phyloP scores from a whole-genome alignment of 2,329 filamentous ascomycete genomes.

The Periglandula ipomoeae region DNA sequence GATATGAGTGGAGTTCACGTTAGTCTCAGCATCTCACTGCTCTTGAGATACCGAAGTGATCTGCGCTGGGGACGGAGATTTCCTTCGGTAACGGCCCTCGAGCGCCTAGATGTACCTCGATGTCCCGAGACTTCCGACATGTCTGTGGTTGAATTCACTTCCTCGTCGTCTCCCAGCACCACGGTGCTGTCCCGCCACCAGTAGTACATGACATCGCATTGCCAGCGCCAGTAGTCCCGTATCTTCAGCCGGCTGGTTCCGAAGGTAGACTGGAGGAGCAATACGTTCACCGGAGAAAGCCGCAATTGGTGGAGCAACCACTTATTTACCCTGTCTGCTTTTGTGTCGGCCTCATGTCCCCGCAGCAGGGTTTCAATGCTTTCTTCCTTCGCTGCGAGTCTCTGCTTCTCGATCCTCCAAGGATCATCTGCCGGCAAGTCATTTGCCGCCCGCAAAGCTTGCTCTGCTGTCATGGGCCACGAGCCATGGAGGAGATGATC shows the following conservation, averaged over 20 bases:
- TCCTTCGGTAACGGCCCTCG: conserved; percentile 16
- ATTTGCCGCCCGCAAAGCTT: conserved; percentile 30
- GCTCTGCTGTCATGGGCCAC: conserved; percentile 30
- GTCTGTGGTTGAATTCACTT: conserved; percentile 13
- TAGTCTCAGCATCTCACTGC: conserved; percentile 10
- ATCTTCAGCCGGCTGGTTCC: conserved; percentile 20
- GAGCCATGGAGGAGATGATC: conserved; percentile 30
- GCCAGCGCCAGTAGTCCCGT: conserved; percentile 25
- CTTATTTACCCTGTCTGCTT: conserved; percentile 36
- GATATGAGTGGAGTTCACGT: too few relatives aligned
- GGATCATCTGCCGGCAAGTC: conserved; percentile 27
- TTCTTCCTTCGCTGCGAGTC: conserved; percentile 37
- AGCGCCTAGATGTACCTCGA: conserved; percentile 16
- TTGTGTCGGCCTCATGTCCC: conserved; percentile 26
- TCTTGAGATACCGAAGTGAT: conserved; percentile 3
- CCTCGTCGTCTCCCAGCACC: conserved; percentile 9
- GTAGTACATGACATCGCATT: conserved; percentile 27
- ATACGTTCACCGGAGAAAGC: conserved; percentile 34
- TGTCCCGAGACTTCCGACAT: conserved; percentile 17
- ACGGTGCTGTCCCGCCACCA: conserved; percentile 25
- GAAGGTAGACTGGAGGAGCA: conserved; percentile 30
- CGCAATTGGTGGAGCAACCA: conserved; percentile 45
- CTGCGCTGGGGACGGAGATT: background rate
- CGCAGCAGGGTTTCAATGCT: conserved; percentile 34
- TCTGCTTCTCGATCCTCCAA: conserved; percentile 23